Conservation (phyloP, 2,329 filamentous ascomycete species). For the Orbilia quercus region DNA sequence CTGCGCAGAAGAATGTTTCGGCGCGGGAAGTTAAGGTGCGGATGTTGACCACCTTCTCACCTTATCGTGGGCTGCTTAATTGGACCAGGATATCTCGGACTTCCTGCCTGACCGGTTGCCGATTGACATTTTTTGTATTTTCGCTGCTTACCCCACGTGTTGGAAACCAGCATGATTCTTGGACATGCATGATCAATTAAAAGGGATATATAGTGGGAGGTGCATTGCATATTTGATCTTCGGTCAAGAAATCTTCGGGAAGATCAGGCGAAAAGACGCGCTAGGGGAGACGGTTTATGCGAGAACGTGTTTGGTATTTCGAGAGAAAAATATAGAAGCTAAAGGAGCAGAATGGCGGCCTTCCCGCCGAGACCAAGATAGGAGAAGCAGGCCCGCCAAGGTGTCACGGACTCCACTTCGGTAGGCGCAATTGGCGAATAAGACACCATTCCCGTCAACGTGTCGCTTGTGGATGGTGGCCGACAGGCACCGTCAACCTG, state of each 20-base stretch:
- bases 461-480: constrained; percentile 6
- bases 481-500: background rate
- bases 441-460: constrained; percentile 34
- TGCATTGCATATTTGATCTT: constrained; percentile 31
- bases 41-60: constrained; percentile 3
- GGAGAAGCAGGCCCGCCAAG: constrained; percentile 11
- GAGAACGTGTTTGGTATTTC: constrained; percentile 22
- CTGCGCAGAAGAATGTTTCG: constrained; percentile 13
- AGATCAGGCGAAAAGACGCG: too few species aligned
- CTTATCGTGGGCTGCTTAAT: constrained; percentile 17
- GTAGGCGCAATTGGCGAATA: constrained; percentile 33
- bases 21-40: constrained; percentile 1
- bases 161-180: constrained; percentile 31
- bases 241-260: constrained; percentile 17
- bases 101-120: constrained; percentile 31
- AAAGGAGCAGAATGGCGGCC: constrained; percentile 18
- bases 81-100: constrained; percentile 31
- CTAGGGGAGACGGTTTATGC: constrained; percentile 6
- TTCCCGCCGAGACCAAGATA: constrained; percentile 13
- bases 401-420: background rate
- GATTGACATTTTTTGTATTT: background rate
- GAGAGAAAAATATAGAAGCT: too few species aligned
- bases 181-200: constrained; percentile 3
- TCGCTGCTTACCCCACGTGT: constrained; percentile 40
- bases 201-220: too few species aligned